A percentile compares a stretch with the other conserved stretches of the same genome.
These are phyloP conservation scores for Trichophyton mentagrophytes DNA, from an alignment of 2,329 filamentous ascomycete species.

Conservation along the genomic window DNA sequence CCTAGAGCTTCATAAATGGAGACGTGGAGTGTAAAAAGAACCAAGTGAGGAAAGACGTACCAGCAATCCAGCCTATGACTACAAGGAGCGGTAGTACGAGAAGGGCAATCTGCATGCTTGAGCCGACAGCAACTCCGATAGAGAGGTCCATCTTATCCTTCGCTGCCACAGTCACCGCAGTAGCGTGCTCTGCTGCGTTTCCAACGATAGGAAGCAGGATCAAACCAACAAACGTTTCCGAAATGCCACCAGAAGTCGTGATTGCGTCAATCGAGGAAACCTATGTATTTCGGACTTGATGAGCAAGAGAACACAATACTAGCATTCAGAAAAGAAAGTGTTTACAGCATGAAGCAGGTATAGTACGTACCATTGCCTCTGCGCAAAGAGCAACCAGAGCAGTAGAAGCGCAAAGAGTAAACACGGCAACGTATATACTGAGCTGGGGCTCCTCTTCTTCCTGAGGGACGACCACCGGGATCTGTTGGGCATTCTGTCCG, in stretches of 20 bases:
- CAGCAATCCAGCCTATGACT: conserved; percentile 49
- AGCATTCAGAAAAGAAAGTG: no score
- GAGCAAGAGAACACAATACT: not conserved
- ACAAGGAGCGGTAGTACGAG: conserved; percentile 49
- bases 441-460: conserved; percentile 65
- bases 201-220: conserved; percentile 54
- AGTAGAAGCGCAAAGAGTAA: conserved; percentile 59
- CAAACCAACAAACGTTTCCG: conserved; percentile 49
- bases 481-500: conserved; percentile 38
- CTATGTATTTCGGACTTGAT: not conserved
- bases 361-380: conserved; percentile 24
- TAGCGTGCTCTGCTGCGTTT: conserved; percentile 54
- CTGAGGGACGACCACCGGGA: conserved; percentile 42
- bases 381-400: conserved; percentile 68
- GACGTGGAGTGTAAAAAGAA: not conserved
- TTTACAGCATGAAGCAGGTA: not conserved
- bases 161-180: conserved; percentile 47
- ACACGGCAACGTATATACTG: conserved; percentile 49
- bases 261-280: conserved; percentile 31
- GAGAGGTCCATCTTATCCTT: conserved; percentile 59
- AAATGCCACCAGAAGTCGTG: conserved; percentile 37
- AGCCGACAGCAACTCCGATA: conserved; percentile 54
- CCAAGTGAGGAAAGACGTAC: conserved; percentile 13
- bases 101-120: conserved; percentile 52
- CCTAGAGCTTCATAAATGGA: not conserved